A percentile compares a stretch with the other conserved stretches of the same genome.
These are phyloP conservation scores for Xylaria sp. DNA, from an alignment of 2,329 filamentous ascomycete genomes.

Conservation along the genomic window DNA sequence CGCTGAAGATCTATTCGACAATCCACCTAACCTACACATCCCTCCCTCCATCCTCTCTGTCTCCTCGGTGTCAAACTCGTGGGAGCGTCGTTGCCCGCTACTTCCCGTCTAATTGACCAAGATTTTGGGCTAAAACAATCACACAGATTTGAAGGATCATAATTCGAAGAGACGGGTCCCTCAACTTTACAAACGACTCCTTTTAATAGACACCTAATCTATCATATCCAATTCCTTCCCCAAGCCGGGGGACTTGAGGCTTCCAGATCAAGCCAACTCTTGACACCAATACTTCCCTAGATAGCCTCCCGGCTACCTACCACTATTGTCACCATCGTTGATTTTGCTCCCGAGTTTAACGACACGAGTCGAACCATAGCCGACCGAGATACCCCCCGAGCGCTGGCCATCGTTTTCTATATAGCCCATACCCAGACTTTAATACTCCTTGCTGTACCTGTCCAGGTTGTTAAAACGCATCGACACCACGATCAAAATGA, in stretches of 20 bases:
- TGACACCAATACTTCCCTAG: not conserved
- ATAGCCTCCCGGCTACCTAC: not conserved
- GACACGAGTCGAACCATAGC: not conserved
- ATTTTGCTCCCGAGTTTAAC: not conserved
- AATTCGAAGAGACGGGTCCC: slow-evolving; percentile 8
- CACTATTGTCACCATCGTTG: not conserved
- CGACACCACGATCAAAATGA: slow-evolving; percentile 71
- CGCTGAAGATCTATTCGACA: not conserved
- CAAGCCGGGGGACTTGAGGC: not conserved
- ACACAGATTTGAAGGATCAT: slow-evolving; percentile 4
- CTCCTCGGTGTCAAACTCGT: not conserved
- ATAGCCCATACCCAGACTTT: not conserved
- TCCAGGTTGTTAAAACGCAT: slow-evolving; percentile 19
- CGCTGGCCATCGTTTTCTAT: not conserved
- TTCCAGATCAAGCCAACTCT: not conserved
- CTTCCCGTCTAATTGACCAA: slow-evolving; percentile 9
- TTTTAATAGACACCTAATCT: slow-evolving; percentile 37
- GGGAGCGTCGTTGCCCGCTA: slow-evolving; percentile 5
- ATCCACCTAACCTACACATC: not conserved
- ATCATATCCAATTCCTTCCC: slow-evolving; percentile 18
- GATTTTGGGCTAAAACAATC: slow-evolving; percentile 8
- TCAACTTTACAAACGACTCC: not conserved
- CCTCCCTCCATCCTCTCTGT: not conserved
- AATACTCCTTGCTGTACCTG: not conserved
- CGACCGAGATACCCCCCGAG: slow-evolving; percentile 20